A percentile compares a stretch with the other conserved stretches of the same genome.
These are phyloP conservation scores for Hypholoma sublateritium DNA, from an alignment of 768 basidiomycete genomes.

Conservation along the genomic window DNA sequence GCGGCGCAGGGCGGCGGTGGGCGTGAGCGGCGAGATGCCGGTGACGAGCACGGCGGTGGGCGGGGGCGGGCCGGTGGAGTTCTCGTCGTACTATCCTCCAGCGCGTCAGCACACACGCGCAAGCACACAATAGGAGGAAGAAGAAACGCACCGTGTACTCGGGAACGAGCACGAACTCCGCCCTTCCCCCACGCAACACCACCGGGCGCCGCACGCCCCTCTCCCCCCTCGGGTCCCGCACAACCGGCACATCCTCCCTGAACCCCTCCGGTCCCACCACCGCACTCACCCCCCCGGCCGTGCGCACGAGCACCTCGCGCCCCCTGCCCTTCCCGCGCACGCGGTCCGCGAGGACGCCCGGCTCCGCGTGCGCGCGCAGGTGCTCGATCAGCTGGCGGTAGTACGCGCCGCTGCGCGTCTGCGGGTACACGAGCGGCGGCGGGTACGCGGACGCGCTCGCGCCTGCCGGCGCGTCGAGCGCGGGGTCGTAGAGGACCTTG, in stretches of 20 bases:
- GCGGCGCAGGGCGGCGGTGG: conserved; percentile 60
- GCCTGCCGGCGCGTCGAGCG: conserved; percentile 39
- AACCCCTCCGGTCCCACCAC: conserved; percentile 28
- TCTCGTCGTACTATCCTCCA: conserved; percentile 82
- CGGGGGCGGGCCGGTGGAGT: conserved; percentile 73
- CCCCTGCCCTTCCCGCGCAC: conserved; percentile 66
- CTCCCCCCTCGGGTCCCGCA: conserved; percentile 56
- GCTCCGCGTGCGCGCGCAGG: conserved; percentile 31
- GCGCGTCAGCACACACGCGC: not conserved
- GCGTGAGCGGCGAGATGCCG: conserved; percentile 69
- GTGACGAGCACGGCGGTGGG: conserved; percentile 73
- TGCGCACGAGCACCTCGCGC: conserved; percentile 54
- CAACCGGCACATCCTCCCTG: conserved; percentile 34
- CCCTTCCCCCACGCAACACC: conserved; percentile 19
- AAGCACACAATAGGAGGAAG: conserved; percentile 17
- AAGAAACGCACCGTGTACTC: conserved; percentile 52
- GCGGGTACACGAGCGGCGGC: conserved; percentile 12
- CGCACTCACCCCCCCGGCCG: conserved; percentile 54
- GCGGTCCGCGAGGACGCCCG: conserved; percentile 35
- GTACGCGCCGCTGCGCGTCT: conserved; percentile 22
- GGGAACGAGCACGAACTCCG: conserved; percentile 38
- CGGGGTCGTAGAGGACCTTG: conserved; percentile 66
- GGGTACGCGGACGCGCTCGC: conserved; percentile 12
- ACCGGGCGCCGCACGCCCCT: conserved; percentile 27
- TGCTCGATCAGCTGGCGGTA: conserved; percentile 40